Evolutionary conservation across 805 yeast genomes (phyloP).

Genomic region (Saccharomycopsis malanga): DNA sequence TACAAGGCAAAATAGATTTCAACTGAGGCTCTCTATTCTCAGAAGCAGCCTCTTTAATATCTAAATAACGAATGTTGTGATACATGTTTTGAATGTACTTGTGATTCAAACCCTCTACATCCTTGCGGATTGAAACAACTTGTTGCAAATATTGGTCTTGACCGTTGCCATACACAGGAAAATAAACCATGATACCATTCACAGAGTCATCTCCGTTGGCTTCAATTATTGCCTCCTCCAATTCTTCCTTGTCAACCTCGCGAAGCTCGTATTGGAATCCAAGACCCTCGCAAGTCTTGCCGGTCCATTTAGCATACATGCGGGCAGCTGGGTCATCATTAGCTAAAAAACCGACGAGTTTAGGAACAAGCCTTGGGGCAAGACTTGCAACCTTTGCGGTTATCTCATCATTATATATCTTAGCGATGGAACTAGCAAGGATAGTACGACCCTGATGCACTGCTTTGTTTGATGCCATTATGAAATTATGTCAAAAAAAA

Average conservation of each 20-base stretch:
- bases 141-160: slow-evolving; percentile 96
- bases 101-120: slow-evolving; percentile 93
- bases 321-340: slow-evolving; percentile 92
- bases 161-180: slow-evolving; percentile 92
- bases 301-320: slow-evolving; percentile 95
- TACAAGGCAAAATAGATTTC: slow-evolving; percentile 91
- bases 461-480: not conserved
- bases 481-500: too few relatives aligned
- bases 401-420: slow-evolving; percentile 70
- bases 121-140: slow-evolving; percentile 83
- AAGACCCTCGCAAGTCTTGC: slow-evolving; percentile 75
- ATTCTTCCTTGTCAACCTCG: slow-evolving; percentile 66
- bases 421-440: slow-evolving; percentile 82
- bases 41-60: slow-evolving; percentile 42
- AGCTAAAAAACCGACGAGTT: slow-evolving; percentile 85
- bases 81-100: slow-evolving; percentile 89
- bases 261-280: slow-evolving; percentile 82
- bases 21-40: slow-evolving; percentile 28
- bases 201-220: slow-evolving; percentile 74
- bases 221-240: slow-evolving; percentile 74
- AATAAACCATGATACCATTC: slow-evolving; percentile 93
- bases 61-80: slow-evolving; percentile 83
- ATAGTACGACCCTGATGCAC: slow-evolving; percentile 56
- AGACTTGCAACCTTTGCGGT: slow-evolving; percentile 46
- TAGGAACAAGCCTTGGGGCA: slow-evolving; percentile 49